A percentile compares a stretch with the other conserved stretches of the same genome.
These are phyloP conservation scores for Panicum miliaceum DNA, from an alignment of 176 grass and related monocot species.

Conservation along the genomic window DNA sequence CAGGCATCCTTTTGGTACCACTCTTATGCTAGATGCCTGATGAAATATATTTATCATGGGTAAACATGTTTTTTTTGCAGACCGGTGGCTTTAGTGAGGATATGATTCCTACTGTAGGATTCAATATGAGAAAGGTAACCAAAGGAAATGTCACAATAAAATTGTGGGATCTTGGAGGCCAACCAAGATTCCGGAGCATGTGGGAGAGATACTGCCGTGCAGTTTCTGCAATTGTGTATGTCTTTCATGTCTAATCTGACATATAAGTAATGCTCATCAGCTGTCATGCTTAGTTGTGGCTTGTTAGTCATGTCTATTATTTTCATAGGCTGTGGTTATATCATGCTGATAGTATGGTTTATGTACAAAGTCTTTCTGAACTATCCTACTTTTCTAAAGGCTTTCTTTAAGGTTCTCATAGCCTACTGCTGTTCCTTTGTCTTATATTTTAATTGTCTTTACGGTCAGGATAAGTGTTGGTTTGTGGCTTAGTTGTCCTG, in stretches of 20 bases:
- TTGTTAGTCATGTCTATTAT: constrained; percentile 19
- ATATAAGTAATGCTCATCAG: constrained; percentile 5
- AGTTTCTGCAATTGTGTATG: constrained; percentile 98
- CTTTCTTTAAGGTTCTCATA: constrained; percentile 21
- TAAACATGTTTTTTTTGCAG: constrained; percentile 47
- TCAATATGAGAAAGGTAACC: constrained; percentile 97
- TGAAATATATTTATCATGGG: constrained; percentile 24
- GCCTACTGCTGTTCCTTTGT: background rate
- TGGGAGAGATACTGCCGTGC: constrained; percentile 99
- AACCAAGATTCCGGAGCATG: constrained; percentile 97
- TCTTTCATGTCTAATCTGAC: constrained; percentile 15
- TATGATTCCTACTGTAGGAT: constrained; percentile 99
- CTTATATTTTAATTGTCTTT: constrained; percentile 11
- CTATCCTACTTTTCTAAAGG: background rate
- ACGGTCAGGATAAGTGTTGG: constrained; percentile 7
- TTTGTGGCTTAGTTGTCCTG: constrained; percentile 15
- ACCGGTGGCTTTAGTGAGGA: constrained; percentile 98
- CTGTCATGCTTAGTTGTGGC: constrained; percentile 24
- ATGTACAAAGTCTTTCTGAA: constrained; percentile 13
- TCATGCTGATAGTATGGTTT: constrained; percentile 7
- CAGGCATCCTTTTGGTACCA: constrained; percentile 8
- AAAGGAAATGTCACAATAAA: constrained; percentile 99
- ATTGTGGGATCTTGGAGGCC: constrained; percentile 98
- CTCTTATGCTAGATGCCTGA: background rate
- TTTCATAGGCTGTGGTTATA: background rate